phyloP scores from a whole-genome alignment of 257 asterid genomes.

The Nicotiana attenuata region DNA sequence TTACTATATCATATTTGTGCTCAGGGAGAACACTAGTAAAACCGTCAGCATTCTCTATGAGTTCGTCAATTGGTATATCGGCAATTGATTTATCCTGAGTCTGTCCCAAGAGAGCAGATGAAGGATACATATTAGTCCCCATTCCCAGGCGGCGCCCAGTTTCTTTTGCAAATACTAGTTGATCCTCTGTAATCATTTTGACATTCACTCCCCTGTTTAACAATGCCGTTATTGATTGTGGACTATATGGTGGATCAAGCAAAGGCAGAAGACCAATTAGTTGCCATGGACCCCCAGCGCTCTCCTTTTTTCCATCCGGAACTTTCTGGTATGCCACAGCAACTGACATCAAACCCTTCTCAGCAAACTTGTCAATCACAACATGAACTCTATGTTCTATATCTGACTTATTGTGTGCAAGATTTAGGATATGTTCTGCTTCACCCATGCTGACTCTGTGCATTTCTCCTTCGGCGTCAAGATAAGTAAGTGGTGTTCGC shows the following conservation, averaged over 20 bases:
- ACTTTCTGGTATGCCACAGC: conserved; percentile 44
- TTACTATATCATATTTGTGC: conserved; percentile 89
- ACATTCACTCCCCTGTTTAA: conserved; percentile 39
- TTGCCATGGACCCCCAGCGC: conserved; percentile 44
- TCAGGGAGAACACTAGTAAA: conserved; percentile 93
- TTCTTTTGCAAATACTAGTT: conserved; percentile 89
- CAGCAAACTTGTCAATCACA: conserved; percentile 44
- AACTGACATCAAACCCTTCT: conserved; percentile 40
- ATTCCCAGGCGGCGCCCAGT: conserved; percentile 89
- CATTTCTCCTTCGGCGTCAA: conserved; percentile 72
- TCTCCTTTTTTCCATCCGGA: conserved; percentile 40
- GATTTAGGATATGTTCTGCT: conserved; percentile 61
- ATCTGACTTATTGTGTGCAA: conserved; percentile 35
- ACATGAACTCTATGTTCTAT: conserved; percentile 44
- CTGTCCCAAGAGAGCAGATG: conserved; percentile 91
- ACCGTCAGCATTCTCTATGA: conserved; percentile 21
- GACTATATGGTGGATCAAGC: conserved; percentile 39
- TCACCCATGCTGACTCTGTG: conserved; percentile 98
- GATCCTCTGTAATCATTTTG: conserved; percentile 69
- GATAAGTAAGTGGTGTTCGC: conserved; percentile 75
- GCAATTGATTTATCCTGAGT: conserved; percentile 70
- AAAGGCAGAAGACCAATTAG: conserved; percentile 38
- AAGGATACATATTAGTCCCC: conserved; percentile 96
- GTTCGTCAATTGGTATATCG: conserved; percentile 81
- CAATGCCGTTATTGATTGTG: conserved; percentile 32